A percentile compares a stretch with the other conserved stretches of the same genome.
phyloP scores from a whole-genome alignment of 805 yeast species.

The Lachancea quebecensis region DNA sequence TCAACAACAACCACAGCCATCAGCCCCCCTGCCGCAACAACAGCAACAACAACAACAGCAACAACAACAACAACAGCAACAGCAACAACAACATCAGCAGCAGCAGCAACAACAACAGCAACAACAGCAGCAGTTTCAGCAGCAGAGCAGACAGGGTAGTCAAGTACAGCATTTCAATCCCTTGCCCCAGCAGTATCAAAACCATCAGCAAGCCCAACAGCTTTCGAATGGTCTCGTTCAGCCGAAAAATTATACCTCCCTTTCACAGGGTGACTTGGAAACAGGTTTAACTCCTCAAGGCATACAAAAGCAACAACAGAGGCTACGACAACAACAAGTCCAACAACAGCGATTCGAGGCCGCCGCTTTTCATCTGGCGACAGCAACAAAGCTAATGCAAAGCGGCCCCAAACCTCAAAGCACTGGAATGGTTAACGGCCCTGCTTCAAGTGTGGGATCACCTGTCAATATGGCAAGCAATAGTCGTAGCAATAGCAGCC shows the following conservation, averaged over 20 bases:
- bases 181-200: neutral
- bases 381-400: constrained; percentile 28
- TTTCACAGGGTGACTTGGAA: constrained; percentile 10
- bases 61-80: constrained; percentile 4
- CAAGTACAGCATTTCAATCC: constrained; percentile 2
- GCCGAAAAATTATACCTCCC: constrained; percentile 1
- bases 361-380: constrained; percentile 29
- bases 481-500: constrained; percentile 6
- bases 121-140: constrained; percentile 6
- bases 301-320: constrained; percentile 30
- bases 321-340: constrained; percentile 29
- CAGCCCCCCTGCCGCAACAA: too few species aligned
- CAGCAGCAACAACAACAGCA: neutral
- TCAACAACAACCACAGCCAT: constrained; percentile 13
- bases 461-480: constrained; percentile 9
- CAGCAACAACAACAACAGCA: constrained; percentile 12
- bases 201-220: constrained; percentile 1
- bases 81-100: neutral
- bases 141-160: neutral
- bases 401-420: constrained; percentile 8
- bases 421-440: neutral
- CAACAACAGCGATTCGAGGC: constrained; percentile 31
- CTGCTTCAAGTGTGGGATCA: constrained; percentile 7
- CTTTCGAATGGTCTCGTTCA: neutral
- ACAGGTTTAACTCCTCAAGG: constrained; percentile 30